Evolutionary conservation across 139 green algal genomes (phyloP).

Genomic region (Gonium pectorale): DNA sequence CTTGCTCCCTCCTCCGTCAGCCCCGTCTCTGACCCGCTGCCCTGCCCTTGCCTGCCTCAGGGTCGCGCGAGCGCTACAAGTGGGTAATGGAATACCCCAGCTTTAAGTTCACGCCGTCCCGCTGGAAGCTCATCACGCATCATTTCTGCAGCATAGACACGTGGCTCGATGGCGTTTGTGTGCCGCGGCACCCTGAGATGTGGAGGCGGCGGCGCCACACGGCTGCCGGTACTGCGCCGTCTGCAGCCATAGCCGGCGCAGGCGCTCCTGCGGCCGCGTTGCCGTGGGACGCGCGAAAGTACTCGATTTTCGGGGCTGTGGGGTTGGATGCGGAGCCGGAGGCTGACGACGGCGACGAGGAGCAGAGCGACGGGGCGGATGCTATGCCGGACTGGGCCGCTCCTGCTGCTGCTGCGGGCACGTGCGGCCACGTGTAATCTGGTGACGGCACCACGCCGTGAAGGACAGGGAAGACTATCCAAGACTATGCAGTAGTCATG

Average conservation of each 20-base stretch:
- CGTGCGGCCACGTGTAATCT: too few species aligned
- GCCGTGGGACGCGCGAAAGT: not conserved
- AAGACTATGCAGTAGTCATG: too few species aligned
- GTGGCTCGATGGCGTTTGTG: constrained; percentile 54
- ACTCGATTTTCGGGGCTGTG: constrained; percentile 17
- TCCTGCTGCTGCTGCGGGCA: too few species aligned
- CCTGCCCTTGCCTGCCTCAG: constrained; percentile 27
- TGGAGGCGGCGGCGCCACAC: not conserved
- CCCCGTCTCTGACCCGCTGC: too few species aligned
- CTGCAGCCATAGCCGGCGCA: not conserved
- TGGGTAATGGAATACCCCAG: constrained; percentile 62
- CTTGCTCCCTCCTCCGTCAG: too few species aligned
- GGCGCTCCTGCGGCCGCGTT: not conserved
- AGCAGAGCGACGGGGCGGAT: not conserved
- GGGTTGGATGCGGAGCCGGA: too few species aligned
- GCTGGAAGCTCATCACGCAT: constrained; percentile 46
- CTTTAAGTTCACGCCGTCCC: constrained; percentile 49
- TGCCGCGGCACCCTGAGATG: constrained; percentile 41
- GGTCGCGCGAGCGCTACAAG: constrained; percentile 57
- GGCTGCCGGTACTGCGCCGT: not conserved
- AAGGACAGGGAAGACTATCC: too few species aligned
- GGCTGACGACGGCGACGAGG: not conserved
- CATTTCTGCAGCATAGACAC: constrained; percentile 62
- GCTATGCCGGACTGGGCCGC: too few species aligned
- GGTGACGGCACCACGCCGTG: too few species aligned